Base-by-base conservation (phyloP, 805 yeast species). In the Zygosaccharomyces pseudorouxii region DNA sequence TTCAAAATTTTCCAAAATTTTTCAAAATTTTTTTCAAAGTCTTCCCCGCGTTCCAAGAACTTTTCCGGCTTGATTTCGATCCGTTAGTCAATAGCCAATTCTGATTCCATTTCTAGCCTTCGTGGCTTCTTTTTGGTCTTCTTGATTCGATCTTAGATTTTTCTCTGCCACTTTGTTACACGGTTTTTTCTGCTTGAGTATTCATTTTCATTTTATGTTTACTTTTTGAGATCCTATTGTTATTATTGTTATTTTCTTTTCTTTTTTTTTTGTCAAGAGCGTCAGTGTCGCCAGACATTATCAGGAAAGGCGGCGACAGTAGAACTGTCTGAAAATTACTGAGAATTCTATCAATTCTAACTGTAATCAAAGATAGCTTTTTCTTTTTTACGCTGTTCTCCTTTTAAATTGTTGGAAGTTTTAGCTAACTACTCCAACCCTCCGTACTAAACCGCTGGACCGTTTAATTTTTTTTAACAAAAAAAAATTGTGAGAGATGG, bases 401-500 rank as follows among this genome's bases (percentile, higher is more conserved):
- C 19, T 41, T 18, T 25, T 9, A 40, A 39, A 29, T 43, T 40
- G 50, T 36, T 43, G 56, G 58, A 51, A 55, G 50, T 55, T 54
- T 55, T 55, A 52, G 50, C 46, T 55, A 49, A 50, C 51, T 47
- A 47, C 47, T 54, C 56, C 56, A 52, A 51, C 52, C 41, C 20
- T 33, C 27, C 39, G 11, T 43, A 30, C 38, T 41, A 33, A 16
- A 19, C 20, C 19, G 20, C 20, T 14, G 36, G 10, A 19, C 20
- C 19, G 20, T 10, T 14, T 25, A 19, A 29, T 46, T 42, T 46
- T 48, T 20, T 45, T 36, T 48, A 20, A 35, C 37, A 41, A 38
- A 47, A 20, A 20, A 19, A 38, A 22, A 19, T 3, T 25, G 2
- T 9, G 2, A 25, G 59, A 25, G 40, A 80, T 80, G 86, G 86